A percentile compares a stretch with the other conserved stretches of the same genome.
Conservation (phyloP, 2,329 filamentous ascomycete genomes). For the Aspergillus sp. region DNA sequence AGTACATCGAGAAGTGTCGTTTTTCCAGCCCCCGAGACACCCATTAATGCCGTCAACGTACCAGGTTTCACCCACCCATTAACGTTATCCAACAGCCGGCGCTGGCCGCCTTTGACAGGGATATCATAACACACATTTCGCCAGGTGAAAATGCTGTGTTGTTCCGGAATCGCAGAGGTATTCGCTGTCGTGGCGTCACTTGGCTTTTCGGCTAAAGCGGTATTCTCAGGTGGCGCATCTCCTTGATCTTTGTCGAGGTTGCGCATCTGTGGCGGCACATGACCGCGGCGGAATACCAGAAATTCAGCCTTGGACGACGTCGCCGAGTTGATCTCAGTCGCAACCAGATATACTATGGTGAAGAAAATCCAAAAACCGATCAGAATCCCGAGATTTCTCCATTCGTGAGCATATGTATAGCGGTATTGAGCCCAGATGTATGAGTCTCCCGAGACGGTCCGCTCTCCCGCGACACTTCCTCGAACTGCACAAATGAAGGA, state of each 20-base stretch:
- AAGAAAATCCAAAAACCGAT: conserved; percentile 65
- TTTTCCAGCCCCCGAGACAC: conserved; percentile 64
- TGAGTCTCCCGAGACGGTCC: conserved; percentile 59
- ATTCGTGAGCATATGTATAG: conserved; percentile 60
- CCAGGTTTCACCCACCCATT: conserved; percentile 58
- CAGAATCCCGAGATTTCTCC: conserved; percentile 70
- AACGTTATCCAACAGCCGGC: conserved; percentile 56
- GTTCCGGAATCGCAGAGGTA: conserved; percentile 29
- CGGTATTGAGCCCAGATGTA: conserved; percentile 58
- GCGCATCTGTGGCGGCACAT: conserved; percentile 44
- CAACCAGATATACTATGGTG: conserved; percentile 62
- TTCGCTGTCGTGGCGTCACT: conserved; percentile 14
- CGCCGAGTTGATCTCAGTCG: conserved; percentile 64
- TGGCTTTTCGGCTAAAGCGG: conserved; percentile 11
- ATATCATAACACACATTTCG: conserved; percentile 57
- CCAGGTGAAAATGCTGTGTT: conserved; percentile 51
- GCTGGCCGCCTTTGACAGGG: conserved; percentile 49
- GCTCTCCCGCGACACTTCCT: conserved; percentile 55
- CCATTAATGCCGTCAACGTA: conserved; percentile 58
- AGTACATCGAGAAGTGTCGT: conserved; percentile 60
- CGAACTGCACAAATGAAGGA: conserved; percentile 56
- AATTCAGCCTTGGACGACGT: conserved; percentile 65
- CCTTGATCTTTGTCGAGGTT: conserved; percentile 25
- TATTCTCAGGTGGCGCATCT: conserved; percentile 17
- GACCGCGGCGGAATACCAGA: conserved; percentile 64